Evolutionary conservation across 345 rosid species (phyloP).

Genomic region (Mallotus nudiflorus): DNA sequence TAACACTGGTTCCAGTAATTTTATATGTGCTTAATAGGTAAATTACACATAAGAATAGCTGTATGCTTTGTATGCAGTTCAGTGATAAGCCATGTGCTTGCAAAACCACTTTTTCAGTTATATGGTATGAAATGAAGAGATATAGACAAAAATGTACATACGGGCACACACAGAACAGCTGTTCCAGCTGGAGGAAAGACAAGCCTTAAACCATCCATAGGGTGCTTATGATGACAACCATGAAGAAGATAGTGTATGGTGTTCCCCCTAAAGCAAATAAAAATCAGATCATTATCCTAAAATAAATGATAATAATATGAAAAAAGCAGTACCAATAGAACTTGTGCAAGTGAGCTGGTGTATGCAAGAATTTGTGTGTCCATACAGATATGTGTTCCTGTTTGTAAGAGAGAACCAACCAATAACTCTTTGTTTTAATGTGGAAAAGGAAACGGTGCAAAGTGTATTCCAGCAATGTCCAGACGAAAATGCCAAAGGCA

Average conservation of each 20-base stretch:
- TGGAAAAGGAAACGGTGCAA: conserved; percentile 98
- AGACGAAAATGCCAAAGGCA: conserved; percentile 61
- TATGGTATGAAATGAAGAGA: neutral
- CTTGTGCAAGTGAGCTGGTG: neutral
- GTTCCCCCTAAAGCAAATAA: conserved; percentile 56
- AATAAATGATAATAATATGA: neutral
- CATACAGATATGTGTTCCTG: too few species aligned
- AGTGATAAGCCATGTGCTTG: too few species aligned
- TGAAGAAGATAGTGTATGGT: conserved; percentile 80
- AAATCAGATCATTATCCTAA: neutral
- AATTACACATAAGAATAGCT: too few species aligned
- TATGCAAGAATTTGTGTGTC: neutral
- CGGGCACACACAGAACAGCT: conserved; percentile 64
- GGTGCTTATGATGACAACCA: conserved; percentile 95
- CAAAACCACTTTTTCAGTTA: too few species aligned
- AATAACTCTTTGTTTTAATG: conserved; percentile 75
- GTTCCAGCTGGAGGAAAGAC: conserved; percentile 86
- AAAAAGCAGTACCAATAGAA: neutral
- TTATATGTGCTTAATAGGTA: neutral
- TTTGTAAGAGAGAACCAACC: conserved; percentile 59
- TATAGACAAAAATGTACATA: conserved; percentile 29
- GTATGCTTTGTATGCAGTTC: too few species aligned
- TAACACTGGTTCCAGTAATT: too few species aligned
- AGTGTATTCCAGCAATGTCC: conserved; percentile 89
- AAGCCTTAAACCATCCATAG: conserved; percentile 82